Evolutionary conservation across 805 yeast genomes (phyloP), one percentile per base, ranked within the genome.

Genomic region (Sungouiozyma intestinalis): DNA sequence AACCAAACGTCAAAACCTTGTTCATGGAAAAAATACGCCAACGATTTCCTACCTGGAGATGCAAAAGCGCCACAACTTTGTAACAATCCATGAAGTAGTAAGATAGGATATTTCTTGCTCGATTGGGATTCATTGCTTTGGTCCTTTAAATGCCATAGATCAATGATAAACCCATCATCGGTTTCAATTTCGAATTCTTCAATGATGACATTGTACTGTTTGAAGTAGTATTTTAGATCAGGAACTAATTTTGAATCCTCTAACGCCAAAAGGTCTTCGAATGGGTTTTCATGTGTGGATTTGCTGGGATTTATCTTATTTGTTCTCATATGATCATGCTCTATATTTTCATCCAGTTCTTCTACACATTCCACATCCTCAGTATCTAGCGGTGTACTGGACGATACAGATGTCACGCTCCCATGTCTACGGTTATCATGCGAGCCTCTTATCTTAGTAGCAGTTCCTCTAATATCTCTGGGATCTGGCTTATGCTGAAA

Each of bases 11-110:
- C 96, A 53, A 71, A 85, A 0, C 92, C 88, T 19, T 67, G 60
- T 27, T 67, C 64, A 33, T 63, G 60, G 39, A 69, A 68, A 55
- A 68, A 71, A 57, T 70, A 76, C 0, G 90, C 92, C 35, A 92
- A 62, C 9, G 95, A 81, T 45, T 81, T 76, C 43, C 72, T 69
- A 0, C 97, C 98, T n/a, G 84, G 67, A 0, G 95, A 80, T 21
- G 90, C 71, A 59, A 73, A 90, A 0, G 95, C 82, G 0, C 88
- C 96, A 0, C 90, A 77, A 17, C 94, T 81, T 55, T 88, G 95
- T 48, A 90, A 65, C 13, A 90, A 68, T 0, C 98, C 98, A 53
- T 90, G 98, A 16, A 90, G 66, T 47, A 86, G 62, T 17, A 90
- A 65, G 1, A 90, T 66, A 0, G 97, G 97, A 42, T 68, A 69